phyloP scores from a whole-genome alignment of 2,329 filamentous ascomycete species.

The Blastomyces parvus region DNA sequence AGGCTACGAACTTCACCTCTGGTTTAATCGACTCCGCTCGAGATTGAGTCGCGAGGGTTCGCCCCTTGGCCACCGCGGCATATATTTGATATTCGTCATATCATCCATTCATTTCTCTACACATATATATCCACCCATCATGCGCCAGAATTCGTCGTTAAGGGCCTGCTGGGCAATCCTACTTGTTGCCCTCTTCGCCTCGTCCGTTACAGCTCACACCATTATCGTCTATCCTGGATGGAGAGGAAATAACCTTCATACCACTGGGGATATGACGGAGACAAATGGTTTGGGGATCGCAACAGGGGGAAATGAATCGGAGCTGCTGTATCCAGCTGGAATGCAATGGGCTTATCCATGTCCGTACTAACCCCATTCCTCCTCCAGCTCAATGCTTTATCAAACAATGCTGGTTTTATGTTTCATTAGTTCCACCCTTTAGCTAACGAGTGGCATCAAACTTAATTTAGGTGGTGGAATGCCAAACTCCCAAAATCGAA shows the following conservation, averaged over 20 bases:
- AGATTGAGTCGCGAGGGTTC: not conserved
- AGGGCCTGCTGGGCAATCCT: constrained; percentile 22
- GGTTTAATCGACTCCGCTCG: not conserved
- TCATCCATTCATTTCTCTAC: constrained; percentile 5
- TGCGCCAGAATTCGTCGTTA: constrained; percentile 23
- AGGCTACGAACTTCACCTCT: not conserved
- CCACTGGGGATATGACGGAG: constrained; percentile 52
- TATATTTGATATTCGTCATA: constrained; percentile 12
- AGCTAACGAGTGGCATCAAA: constrained; percentile 10
- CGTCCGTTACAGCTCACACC: constrained; percentile 50
- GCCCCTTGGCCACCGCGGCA: constrained; percentile 1
- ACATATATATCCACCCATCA: constrained; percentile 16
- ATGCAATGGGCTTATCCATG: constrained; percentile 96
- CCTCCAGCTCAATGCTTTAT: too few relatives aligned
- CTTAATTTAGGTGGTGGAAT: constrained; percentile 66
- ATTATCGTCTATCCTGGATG: constrained; percentile 79
- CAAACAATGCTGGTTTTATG: not conserved
- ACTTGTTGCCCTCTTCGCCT: constrained; percentile 29
- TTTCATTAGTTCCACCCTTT: not conserved
- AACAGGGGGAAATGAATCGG: constrained; percentile 37
- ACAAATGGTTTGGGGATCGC: constrained; percentile 39
- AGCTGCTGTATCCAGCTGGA: constrained; percentile 61
- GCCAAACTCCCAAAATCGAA: constrained; percentile 66
- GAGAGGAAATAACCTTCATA: constrained; percentile 76
- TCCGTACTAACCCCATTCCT: constrained; percentile 41